Conservation (phyloP, 1,139 yeast genomes). For the Geotrichum citri-aurantii region DNA sequence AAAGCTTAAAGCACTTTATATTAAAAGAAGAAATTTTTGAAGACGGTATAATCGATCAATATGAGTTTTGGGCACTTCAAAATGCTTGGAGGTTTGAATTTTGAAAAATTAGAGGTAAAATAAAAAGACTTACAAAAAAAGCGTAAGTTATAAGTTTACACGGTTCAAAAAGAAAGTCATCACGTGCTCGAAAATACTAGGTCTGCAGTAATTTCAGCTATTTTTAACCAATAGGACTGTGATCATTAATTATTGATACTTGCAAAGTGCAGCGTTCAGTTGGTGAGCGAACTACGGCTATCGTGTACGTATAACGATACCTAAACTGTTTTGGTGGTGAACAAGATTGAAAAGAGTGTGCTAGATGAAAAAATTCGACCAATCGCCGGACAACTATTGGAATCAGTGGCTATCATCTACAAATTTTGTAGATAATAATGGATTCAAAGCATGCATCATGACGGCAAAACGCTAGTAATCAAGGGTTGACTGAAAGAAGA, state of each 20-base stretch:
- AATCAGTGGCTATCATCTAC: not conserved
- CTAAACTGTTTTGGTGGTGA: not conserved
- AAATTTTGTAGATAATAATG: not conserved
- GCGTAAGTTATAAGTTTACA: too few species aligned
- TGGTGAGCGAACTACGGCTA: not conserved
- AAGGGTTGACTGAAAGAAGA: not conserved
- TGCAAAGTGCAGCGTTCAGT: not conserved
- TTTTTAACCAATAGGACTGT: not conserved
- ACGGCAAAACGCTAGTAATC: not conserved
- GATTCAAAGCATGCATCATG: not conserved
- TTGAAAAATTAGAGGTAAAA: too few species aligned
- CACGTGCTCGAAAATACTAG: not conserved
- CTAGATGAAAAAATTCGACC: not conserved
- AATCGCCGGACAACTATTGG: not conserved
- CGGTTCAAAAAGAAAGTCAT: not conserved
- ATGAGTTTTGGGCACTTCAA: too few species aligned
- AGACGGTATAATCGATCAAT: too few species aligned
- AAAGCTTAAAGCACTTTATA: not conserved
- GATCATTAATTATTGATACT: not conserved
- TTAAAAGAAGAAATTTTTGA: not conserved
- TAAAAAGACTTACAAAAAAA: too few species aligned
- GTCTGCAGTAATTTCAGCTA: not conserved
- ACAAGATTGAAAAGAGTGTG: not conserved
- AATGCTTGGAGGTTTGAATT: too few species aligned
- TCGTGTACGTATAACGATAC: not conserved